Conservation (phyloP, 1,284 basidiomycete genomes). For the Cryptococcus neoformans region DNA sequence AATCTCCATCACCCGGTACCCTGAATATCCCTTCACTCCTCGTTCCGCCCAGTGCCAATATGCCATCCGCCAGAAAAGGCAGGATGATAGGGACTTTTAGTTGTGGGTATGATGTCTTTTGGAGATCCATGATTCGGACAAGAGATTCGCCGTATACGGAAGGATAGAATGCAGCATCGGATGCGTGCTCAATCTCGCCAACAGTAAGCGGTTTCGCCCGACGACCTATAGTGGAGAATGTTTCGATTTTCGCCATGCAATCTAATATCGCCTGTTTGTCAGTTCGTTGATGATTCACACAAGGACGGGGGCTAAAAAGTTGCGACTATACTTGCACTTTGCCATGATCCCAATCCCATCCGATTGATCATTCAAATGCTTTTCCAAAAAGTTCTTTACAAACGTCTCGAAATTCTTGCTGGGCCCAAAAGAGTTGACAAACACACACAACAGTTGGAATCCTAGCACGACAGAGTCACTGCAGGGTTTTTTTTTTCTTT, state of each 20-base stretch:
- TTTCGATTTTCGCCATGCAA: constrained; percentile 66
- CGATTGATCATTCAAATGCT: constrained; percentile 58
- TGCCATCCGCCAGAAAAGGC: constrained; percentile 85
- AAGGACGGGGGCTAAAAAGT: no score
- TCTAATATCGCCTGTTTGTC: constrained; percentile 41
- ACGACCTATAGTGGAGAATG: constrained; percentile 73
- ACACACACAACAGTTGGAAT: constrained; percentile 85
- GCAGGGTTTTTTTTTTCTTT: not conserved
- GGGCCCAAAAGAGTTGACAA: constrained; percentile 81
- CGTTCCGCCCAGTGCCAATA: constrained; percentile 78
- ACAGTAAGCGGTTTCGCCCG: constrained; percentile 73
- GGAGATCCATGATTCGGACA: constrained; percentile 73
- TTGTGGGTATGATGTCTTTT: constrained; percentile 75
- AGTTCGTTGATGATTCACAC: not conserved
- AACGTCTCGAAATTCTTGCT: constrained; percentile 85
- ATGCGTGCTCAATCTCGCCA: constrained; percentile 82
- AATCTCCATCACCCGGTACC: constrained; percentile 80
- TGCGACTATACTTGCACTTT: constrained; percentile 55
- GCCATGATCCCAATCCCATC: constrained; percentile 82
- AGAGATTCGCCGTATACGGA: constrained; percentile 88
- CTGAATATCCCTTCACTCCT: constrained; percentile 86
- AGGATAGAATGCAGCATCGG: constrained; percentile 88
- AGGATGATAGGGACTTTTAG: constrained; percentile 85
- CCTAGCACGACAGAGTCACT: constrained; percentile 82
- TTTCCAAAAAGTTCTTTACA: constrained; percentile 70